phyloP scores from a whole-genome alignment of 345 rosid species.

The Anacardium occidentale region DNA sequence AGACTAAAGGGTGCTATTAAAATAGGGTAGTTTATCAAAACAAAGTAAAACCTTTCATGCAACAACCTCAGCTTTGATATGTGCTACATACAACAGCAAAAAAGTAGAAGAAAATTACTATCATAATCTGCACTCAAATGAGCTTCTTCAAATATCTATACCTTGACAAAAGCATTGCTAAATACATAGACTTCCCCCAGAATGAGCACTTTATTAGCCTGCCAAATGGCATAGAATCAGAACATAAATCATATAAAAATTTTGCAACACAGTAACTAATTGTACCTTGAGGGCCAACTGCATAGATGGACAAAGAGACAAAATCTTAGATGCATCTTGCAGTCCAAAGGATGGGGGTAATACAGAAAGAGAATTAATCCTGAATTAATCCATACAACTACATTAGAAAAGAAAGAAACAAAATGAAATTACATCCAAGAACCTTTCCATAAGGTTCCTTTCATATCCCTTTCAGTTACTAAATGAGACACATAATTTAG shows the following conservation, averaged over 20 bases:
- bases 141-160: conserved; percentile 24
- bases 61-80: not conserved
- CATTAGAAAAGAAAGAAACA: conserved; percentile 19
- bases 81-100: not conserved
- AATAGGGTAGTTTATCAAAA: not conserved
- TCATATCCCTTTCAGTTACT: not conserved
- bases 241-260: conserved; percentile 3
- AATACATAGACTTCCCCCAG: conserved; percentile 70
- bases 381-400: conserved; percentile 41
- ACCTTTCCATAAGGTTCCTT: not conserved
- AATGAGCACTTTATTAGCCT: conserved; percentile 72
- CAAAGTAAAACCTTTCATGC: not conserved
- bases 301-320: conserved; percentile 73
- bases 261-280: not conserved
- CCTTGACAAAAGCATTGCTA: conserved; percentile 85
- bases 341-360: conserved; percentile 64
- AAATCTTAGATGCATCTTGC: conserved; percentile 74
- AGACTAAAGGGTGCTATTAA: not conserved
- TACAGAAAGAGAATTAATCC: conserved; percentile 89
- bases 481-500: not conserved
- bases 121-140: not conserved
- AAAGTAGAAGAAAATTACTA: not conserved
- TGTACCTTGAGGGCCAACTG: conserved; percentile 77
- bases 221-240: conserved; percentile 27
- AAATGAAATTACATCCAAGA: conserved; percentile 4